Evolutionary conservation across 805 yeast species (phyloP).

Genomic region (Yamadazyma sp.): DNA sequence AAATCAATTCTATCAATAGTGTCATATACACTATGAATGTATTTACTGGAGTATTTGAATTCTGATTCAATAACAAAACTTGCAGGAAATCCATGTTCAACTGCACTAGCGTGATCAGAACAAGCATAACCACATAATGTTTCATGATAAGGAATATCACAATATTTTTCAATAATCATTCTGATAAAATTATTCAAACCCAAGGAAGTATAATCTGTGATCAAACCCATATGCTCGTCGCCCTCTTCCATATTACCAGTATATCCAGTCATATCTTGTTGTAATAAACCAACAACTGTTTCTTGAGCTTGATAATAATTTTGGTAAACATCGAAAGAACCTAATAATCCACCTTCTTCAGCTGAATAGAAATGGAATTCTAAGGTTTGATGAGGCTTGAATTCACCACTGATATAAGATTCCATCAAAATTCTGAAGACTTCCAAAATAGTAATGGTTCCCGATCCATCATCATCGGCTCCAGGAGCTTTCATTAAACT

Average conservation of each 20-base stretch:
- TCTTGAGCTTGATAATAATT: slow-evolving; percentile 43
- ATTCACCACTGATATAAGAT: slow-evolving; percentile 28
- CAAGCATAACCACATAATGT: slow-evolving; percentile 90
- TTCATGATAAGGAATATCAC: slow-evolving; percentile 66
- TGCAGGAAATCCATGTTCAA: slow-evolving; percentile 79
- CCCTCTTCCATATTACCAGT: slow-evolving; percentile 47
- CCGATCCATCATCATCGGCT: slow-evolving; percentile 93
- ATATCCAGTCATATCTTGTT: slow-evolving; percentile 93
- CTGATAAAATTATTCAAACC: slow-evolving; percentile 60
- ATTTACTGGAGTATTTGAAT: slow-evolving; percentile 60
- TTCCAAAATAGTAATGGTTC: slow-evolving; percentile 76
- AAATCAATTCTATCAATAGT: slow-evolving; percentile 78
- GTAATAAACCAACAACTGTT: slow-evolving; percentile 77
- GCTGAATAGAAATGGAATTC: slow-evolving; percentile 96
- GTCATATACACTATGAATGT: slow-evolving; percentile 75
- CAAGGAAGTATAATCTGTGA: slow-evolving; percentile 63
- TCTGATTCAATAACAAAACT: slow-evolving; percentile 79
- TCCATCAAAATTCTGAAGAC: slow-evolving; percentile 61
- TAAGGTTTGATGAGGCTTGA: slow-evolving; percentile 64
- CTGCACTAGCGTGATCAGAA: slow-evolving; percentile 88
- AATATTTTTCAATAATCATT: slow-evolving; percentile 57
- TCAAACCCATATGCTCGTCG: slow-evolving; percentile 69
- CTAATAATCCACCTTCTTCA: slow-evolving; percentile 89
- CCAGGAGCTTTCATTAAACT: slow-evolving; percentile 76
- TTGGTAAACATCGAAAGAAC: slow-evolving; percentile 75